Evolutionary conservation across 2,329 filamentous ascomycete genomes (phyloP).

Genomic region (Phialophora chinensis): DNA sequence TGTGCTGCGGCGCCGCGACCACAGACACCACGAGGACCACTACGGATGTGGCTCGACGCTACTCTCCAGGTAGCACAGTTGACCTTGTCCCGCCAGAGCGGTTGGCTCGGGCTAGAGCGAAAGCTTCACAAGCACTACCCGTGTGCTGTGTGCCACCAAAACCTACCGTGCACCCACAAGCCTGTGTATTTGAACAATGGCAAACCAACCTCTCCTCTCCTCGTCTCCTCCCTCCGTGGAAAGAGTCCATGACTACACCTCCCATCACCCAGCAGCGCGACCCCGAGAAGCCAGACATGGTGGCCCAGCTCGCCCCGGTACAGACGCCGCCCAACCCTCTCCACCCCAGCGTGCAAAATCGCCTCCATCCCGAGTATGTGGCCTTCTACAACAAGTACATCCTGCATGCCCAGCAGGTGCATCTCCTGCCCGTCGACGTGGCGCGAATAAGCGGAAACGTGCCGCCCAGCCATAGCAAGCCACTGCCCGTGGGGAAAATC

Average conservation of each 20-base stretch:
- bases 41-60: neutral
- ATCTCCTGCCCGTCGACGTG: conserved; percentile 59
- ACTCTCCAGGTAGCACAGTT: conserved; percentile 5
- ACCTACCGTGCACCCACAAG: neutral
- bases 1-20: neutral
- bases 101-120: conserved; percentile 18
- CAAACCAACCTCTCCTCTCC: neutral
- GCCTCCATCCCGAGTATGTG: conserved; percentile 59
- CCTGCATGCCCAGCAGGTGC: conserved; percentile 59
- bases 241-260: conserved; percentile 12
- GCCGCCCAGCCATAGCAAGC: conserved; percentile 59
- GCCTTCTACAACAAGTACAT: conserved; percentile 61
- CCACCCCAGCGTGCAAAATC: conserved; percentile 54
- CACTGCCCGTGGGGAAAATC: conserved; percentile 55
- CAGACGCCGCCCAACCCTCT: conserved; percentile 54
- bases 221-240: conserved; percentile 11
- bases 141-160: conserved; percentile 8
- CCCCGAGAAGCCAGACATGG: conserved; percentile 21
- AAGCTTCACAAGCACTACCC: conserved; percentile 1
- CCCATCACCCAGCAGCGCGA: neutral
- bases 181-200: conserved; percentile 16
- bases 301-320: conserved; percentile 19
- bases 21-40: conserved; percentile 15
- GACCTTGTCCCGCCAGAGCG: conserved; percentile 18
- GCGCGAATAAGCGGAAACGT: conserved; percentile 59